phyloP scores from a whole-genome alignment of 768 basidiomycete genomes.

The Piloderma croceum region DNA sequence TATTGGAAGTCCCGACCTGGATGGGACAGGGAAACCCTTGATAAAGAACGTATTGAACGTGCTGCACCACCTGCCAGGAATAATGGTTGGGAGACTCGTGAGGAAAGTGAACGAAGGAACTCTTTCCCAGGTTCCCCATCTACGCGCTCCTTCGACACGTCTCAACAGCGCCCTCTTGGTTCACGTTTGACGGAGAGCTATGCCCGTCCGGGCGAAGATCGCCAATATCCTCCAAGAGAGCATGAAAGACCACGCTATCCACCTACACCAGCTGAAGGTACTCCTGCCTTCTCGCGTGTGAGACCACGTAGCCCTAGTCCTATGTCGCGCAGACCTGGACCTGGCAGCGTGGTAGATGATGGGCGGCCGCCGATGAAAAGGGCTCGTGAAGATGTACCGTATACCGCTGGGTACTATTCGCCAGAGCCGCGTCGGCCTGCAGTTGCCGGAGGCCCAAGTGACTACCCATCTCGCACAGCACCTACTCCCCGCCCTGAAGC shows the following conservation, averaged over 20 bases:
- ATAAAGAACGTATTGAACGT: constrained; percentile 36
- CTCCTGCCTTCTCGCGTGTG: constrained; percentile 33
- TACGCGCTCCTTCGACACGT: constrained; percentile 12
- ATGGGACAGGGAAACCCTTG: constrained; percentile 31
- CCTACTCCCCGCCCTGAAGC: constrained; percentile 8
- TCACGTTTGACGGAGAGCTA: constrained; percentile 26
- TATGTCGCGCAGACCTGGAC: constrained; percentile 27
- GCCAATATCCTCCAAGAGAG: constrained; percentile 22
- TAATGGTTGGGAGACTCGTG: constrained; percentile 37
- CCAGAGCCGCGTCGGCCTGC: constrained; percentile 22
- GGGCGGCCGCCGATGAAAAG: constrained; percentile 42
- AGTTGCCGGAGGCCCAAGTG: constrained; percentile 21
- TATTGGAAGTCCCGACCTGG: constrained; percentile 30
- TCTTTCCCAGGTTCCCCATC: constrained; percentile 15
- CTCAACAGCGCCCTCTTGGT: constrained; percentile 18
- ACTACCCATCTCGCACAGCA: constrained; percentile 31
- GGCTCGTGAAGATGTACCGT: constrained; percentile 38
- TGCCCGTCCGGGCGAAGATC: constrained; percentile 16
- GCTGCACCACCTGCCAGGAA: constrained; percentile 25
- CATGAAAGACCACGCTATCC: constrained; percentile 26
- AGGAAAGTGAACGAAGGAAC: constrained; percentile 34
- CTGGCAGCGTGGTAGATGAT: constrained; percentile 29
- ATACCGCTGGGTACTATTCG: constrained; percentile 29
- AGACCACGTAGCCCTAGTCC: constrained; percentile 45
- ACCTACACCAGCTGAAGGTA: constrained; percentile 13